Evolutionary conservation across 768 basidiomycete genomes (phyloP).

Genomic region (Pleurotus eryngii): DNA sequence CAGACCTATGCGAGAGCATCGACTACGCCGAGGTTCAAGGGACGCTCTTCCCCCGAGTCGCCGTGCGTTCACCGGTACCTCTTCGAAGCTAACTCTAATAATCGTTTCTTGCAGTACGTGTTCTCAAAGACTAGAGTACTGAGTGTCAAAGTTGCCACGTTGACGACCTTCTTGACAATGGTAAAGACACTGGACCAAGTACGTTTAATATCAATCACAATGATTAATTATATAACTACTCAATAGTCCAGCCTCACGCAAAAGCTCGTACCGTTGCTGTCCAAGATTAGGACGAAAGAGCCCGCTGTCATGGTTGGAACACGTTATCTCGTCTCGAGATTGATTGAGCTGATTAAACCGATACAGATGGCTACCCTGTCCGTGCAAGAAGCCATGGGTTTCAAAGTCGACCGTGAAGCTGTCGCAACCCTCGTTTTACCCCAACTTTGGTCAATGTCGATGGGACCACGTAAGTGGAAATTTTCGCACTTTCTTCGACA

Average conservation of each 20-base stretch:
- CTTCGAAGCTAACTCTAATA: neutral
- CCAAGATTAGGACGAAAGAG: constrained; percentile 95
- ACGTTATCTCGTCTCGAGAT: neutral
- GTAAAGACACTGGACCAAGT: constrained; percentile 90
- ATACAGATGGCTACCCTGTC: constrained; percentile 78
- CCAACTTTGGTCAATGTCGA: constrained; percentile 96
- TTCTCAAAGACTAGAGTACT: constrained; percentile 91
- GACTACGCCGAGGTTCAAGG: constrained; percentile 95
- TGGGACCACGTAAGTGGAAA: constrained; percentile 75
- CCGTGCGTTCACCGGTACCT: constrained; percentile 47
- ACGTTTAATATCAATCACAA: constrained; percentile 5
- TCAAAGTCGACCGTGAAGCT: constrained; percentile 90
- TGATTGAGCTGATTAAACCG: neutral
- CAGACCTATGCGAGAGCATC: constrained; percentile 86
- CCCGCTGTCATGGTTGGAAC: constrained; percentile 82
- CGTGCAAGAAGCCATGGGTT: constrained; percentile 95
- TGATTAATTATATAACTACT: neutral
- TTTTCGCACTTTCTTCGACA: neutral
- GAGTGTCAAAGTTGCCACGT: constrained; percentile 86
- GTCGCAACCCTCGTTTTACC: constrained; percentile 86
- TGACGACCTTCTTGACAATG: constrained; percentile 81
- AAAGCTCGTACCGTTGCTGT: constrained; percentile 90
- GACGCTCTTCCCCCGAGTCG: constrained; percentile 87
- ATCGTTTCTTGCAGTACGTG: constrained; percentile 55
- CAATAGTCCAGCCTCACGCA: constrained; percentile 80